Evolutionary conservation across 768 basidiomycete species (phyloP).

Genomic region (Clathrus columnatus): DNA sequence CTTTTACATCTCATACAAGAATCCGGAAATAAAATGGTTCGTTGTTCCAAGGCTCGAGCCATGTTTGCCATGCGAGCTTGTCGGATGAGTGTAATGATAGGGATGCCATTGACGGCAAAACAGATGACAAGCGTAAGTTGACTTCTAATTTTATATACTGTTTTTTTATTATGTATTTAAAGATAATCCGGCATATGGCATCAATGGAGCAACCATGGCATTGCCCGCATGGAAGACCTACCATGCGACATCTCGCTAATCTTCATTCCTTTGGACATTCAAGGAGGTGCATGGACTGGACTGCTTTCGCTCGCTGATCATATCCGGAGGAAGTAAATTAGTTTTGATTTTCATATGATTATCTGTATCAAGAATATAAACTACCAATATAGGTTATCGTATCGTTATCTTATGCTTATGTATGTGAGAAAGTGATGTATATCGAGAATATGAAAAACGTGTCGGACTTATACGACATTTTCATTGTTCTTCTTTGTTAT

Average conservation of each 20-base stretch:
- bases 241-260: slow-evolving; percentile 20
- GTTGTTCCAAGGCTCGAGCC: slow-evolving; percentile 84
- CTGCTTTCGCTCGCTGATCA: not conserved
- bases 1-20: slow-evolving; percentile 80
- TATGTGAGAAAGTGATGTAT: no score
- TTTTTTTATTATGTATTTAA: slow-evolving; percentile 14
- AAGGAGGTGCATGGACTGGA: not conserved
- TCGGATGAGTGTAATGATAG: slow-evolving; percentile 93
- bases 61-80: slow-evolving; percentile 99
- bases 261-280: not conserved
- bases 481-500: no score
- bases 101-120: slow-evolving; percentile 62
- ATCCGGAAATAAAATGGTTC: slow-evolving; percentile 72
- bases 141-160: not conserved
- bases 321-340: not conserved
- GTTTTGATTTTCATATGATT: no score
- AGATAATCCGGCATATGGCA: slow-evolving; percentile 78
- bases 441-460: no score
- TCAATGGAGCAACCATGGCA: slow-evolving; percentile 83
- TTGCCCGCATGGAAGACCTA: slow-evolving; percentile 80
- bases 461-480: no score
- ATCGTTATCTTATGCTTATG: no score
- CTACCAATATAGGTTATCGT: no score
- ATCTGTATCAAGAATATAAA: no score
- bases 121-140: slow-evolving; percentile 65